Percentiles rank a stretch among this genome's conserved stretches.
These are phyloP conservation scores for Talaromyces sp. DNA, from an alignment of 2,329 filamentous ascomycete species.

Conservation along the genomic window DNA sequence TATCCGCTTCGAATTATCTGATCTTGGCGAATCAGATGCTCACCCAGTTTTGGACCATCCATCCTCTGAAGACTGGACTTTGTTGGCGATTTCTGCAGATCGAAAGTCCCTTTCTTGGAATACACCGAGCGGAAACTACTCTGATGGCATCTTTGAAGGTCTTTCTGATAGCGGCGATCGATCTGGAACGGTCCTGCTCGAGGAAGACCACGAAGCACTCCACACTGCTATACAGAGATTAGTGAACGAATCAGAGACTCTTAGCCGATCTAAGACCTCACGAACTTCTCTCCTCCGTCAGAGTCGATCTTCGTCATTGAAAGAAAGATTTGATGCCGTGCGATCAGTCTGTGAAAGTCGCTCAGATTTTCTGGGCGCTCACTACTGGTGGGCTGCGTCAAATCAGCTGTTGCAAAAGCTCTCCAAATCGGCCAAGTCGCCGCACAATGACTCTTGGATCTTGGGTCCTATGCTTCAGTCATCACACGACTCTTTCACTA, in stretches of 20 bases:
- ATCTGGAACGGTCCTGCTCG: conserved; percentile 54
- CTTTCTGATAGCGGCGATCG: conserved; percentile 46
- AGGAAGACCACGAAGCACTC: conserved; percentile 76
- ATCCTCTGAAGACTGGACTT: conserved; percentile 77
- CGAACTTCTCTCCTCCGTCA: conserved; percentile 12
- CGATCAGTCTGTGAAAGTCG: conserved; percentile 72
- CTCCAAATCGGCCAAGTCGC: conserved; percentile 48
- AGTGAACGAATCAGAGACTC: conserved; percentile 78
- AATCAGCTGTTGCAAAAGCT: conserved; percentile 65
- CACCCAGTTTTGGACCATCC: conserved; percentile 66
- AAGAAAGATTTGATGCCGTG: conserved; percentile 57
- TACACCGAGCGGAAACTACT: conserved; percentile 58
- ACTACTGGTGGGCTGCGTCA: conserved; percentile 80
- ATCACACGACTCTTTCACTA: conserved; percentile 31
- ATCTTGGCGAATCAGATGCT: conserved; percentile 35
- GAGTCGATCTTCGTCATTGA: conserved; percentile 26
- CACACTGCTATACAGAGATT: conserved; percentile 77
- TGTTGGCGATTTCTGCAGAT: conserved; percentile 72
- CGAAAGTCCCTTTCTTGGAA: conserved; percentile 69
- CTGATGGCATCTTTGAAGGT: conserved; percentile 56
- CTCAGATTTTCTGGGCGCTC: conserved; percentile 78
- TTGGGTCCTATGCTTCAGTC: conserved; percentile 70
- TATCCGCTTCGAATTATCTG: conserved; percentile 41
- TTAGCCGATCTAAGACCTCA: conserved; percentile 49
- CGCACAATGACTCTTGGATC: conserved; percentile 64